phyloP scores from a whole-genome alignment of 495 filamentous ascomycete species.

The Staphylotrichum longicolle region DNA sequence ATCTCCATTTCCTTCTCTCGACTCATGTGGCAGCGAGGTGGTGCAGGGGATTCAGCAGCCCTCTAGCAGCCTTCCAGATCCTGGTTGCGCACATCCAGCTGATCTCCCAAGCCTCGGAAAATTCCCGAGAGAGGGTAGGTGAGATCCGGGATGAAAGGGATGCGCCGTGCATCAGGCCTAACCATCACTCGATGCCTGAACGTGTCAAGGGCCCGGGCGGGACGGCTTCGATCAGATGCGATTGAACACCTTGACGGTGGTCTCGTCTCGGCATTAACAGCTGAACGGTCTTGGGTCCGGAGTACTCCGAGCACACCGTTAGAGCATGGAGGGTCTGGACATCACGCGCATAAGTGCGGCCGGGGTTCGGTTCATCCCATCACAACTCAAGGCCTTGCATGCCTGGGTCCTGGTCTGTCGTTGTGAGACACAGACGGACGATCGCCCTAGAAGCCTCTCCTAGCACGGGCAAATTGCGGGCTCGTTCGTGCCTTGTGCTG shows the following conservation, averaged over 20 bases:
- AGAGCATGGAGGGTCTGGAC: background rate
- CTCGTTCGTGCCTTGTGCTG: background rate
- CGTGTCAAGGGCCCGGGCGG: no score
- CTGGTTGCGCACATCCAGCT: background rate
- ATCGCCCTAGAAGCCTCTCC: background rate
- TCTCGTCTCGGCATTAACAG: no score
- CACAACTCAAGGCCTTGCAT: background rate
- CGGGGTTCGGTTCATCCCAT: slow-evolving; percentile 6
- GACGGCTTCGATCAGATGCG: no score
- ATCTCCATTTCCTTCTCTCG: no score
- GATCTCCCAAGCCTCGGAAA: background rate
- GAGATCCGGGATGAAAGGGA: background rate
- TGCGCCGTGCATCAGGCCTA: no score
- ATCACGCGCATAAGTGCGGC: slow-evolving; percentile 16
- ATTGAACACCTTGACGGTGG: no score
- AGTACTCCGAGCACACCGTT: no score
- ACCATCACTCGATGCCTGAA: no score
- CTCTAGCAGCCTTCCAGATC: no score
- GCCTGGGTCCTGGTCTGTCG: background rate
- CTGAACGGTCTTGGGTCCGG: no score
- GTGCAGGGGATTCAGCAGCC: no score
- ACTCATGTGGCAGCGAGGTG: no score
- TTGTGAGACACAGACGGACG: slow-evolving; percentile 6
- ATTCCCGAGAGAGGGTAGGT: background rate
- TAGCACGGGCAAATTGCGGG: slow-evolving; percentile 11